A percentile compares a stretch with the other conserved stretches of the same genome.
Evolutionary conservation across 2,329 filamentous ascomycete species (phyloP).

Genomic region (Penicillium sp.): DNA sequence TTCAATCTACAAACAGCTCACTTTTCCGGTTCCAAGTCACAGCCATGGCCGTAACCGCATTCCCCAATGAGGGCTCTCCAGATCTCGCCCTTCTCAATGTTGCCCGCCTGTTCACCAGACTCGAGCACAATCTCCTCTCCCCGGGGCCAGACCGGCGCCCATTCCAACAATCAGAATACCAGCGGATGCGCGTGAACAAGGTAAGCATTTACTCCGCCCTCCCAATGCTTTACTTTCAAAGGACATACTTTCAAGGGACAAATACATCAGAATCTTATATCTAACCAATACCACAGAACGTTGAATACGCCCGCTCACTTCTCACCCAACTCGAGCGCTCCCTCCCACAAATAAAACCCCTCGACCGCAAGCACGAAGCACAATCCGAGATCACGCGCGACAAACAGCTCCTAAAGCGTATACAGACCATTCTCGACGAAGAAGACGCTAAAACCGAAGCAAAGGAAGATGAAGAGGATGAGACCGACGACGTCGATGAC

Average conservation of each 20-base stretch:
- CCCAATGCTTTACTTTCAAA: accelerated
- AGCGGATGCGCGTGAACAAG: constrained; percentile 44
- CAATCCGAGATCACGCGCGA: constrained; percentile 44
- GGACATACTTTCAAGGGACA: neutral
- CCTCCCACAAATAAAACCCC: constrained; percentile 42
- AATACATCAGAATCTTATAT: neutral
- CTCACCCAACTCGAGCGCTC: constrained; percentile 44
- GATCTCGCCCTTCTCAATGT: constrained; percentile 42
- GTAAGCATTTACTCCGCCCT: constrained; percentile 21
- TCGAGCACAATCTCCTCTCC: constrained; percentile 47
- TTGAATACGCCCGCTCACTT: constrained; percentile 47
- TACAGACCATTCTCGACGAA: constrained; percentile 37
- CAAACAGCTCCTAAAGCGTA: constrained; percentile 34
- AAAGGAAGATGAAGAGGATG: constrained; percentile 12
- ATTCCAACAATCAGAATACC: constrained; percentile 42
- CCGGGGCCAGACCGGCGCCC: constrained; percentile 38
- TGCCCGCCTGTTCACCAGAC: constrained; percentile 43
- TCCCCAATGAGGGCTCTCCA: constrained; percentile 22
- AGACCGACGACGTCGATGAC: constrained; percentile 20
- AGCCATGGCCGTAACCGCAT: constrained; percentile 21
- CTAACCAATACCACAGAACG: constrained; percentile 34
- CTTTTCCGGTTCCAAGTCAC: neutral
- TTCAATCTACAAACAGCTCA: neutral
- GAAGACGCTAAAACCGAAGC: constrained; percentile 27
- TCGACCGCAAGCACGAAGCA: constrained; percentile 40